Percentiles rank a stretch among this genome's conserved stretches.
Conservation (phyloP, 1,284 basidiomycete species). For the Cutaneotrichosporon sp. region DNA sequence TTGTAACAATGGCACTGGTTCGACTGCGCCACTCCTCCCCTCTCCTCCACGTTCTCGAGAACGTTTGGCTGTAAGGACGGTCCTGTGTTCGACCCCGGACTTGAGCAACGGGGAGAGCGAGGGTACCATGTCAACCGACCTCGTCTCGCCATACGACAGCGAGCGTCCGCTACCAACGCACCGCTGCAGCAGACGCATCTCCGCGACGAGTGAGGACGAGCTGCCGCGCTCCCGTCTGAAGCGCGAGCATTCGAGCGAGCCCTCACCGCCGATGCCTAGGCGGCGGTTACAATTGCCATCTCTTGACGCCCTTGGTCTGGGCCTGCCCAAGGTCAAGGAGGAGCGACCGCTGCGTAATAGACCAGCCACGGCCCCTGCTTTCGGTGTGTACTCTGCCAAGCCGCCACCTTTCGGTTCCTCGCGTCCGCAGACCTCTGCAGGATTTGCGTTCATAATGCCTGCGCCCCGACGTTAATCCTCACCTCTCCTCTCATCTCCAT, state of each 20-base stretch:
- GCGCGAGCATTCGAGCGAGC: conserved; percentile 1
- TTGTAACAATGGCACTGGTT: not conserved
- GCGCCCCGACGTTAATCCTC: not conserved
- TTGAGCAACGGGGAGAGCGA: not conserved
- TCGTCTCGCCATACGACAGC: not conserved
- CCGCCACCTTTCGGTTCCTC: not conserved
- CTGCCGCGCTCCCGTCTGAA: conserved; percentile 1
- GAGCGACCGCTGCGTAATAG: conserved; percentile 23
- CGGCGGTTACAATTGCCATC: conserved; percentile 30
- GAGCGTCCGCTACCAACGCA: not conserved
- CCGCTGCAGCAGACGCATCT: not conserved
- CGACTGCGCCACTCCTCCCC: not conserved
- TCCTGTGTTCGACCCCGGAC: not conserved
- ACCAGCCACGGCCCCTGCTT: conserved; percentile 34
- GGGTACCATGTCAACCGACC: not conserved
- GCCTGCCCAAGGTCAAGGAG: conserved; percentile 31
- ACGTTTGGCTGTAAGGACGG: not conserved
- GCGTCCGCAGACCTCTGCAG: conserved; percentile 1
- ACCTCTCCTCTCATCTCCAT: too few species aligned
- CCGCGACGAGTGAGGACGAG: conserved; percentile 7
- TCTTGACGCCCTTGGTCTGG: conserved; percentile 40
- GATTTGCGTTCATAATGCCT: conserved; percentile 6
- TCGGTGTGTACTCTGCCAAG: conserved; percentile 11
- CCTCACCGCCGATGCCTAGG: not conserved
- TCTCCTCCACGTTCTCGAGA: not conserved